phyloP scores from a whole-genome alignment of 768 basidiomycete species.

The Rhodosporidiobolus sp. region DNA sequence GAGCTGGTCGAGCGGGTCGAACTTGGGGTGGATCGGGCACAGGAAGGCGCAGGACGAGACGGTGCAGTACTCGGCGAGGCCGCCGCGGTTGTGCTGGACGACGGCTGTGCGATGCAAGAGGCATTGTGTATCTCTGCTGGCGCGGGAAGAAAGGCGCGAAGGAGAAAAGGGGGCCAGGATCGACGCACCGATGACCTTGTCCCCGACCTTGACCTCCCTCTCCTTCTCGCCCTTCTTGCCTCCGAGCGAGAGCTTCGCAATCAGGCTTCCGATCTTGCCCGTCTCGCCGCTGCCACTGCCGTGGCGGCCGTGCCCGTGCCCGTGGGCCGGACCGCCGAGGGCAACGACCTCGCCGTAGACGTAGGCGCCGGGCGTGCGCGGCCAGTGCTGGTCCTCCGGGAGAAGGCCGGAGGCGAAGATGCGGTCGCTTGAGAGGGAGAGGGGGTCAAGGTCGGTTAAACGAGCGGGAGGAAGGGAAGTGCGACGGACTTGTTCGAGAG shows the following conservation, averaged over 20 bases:
- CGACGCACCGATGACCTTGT: constrained; percentile 17
- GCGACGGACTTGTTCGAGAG: background rate
- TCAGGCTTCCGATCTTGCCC: background rate
- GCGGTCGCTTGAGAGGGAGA: background rate
- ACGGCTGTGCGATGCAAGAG: background rate
- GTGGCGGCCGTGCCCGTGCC: background rate
- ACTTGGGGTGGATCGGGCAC: background rate
- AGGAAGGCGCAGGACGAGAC: background rate
- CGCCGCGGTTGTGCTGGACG: constrained; percentile 10
- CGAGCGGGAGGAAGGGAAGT: background rate
- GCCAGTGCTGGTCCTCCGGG: background rate
- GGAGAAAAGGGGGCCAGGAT: background rate
- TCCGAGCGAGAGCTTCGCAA: background rate
- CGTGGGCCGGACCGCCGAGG: background rate
- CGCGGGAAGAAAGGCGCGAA: background rate
- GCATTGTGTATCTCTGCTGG: too few relatives aligned
- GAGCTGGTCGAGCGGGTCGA: constrained; percentile 6
- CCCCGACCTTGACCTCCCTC: constrained; percentile 16
- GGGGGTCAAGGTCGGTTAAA: background rate
- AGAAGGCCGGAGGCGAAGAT: background rate
- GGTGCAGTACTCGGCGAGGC: constrained; percentile 21
- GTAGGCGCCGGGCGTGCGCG: constrained; percentile 7
- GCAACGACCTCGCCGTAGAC: constrained; percentile 14
- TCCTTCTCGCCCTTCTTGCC: background rate
- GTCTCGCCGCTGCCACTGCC: background rate